phyloP scores from a whole-genome alignment of 352 stramenopile species.

The Thalassiosira mediterranea region DNA sequence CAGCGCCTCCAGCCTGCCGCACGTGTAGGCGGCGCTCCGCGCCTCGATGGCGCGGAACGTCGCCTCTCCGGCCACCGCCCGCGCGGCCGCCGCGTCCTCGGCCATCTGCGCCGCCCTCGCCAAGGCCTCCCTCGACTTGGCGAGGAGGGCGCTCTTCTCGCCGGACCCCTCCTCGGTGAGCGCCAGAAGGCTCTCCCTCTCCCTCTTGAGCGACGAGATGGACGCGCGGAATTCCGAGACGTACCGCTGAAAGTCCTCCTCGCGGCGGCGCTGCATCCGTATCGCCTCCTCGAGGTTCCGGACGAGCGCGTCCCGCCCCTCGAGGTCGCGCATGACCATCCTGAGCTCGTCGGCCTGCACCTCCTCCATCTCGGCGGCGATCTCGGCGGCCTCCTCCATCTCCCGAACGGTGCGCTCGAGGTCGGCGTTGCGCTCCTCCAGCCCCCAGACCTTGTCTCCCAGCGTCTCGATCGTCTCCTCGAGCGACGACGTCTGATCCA shows the following conservation, averaged over 20 bases:
- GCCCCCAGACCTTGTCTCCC: slow-evolving; percentile 66
- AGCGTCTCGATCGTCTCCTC: slow-evolving; percentile 82
- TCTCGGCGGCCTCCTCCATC: slow-evolving; percentile 81
- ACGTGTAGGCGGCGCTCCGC: slow-evolving; percentile 60
- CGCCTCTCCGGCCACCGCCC: slow-evolving; percentile 65
- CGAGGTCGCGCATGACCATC: slow-evolving; percentile 64
- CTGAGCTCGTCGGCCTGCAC: slow-evolving; percentile 82
- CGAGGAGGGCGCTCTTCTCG: slow-evolving; percentile 69
- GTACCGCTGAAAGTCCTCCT: slow-evolving; percentile 82
- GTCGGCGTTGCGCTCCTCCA: slow-evolving; percentile 75
- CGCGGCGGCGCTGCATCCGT: slow-evolving; percentile 80
- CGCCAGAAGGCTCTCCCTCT: slow-evolving; percentile 76
- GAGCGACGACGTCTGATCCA: slow-evolving; percentile 78
- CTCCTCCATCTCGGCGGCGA: slow-evolving; percentile 85
- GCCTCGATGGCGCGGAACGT: slow-evolving; percentile 70
- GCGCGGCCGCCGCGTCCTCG: slow-evolving; percentile 67
- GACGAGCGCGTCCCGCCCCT: slow-evolving; percentile 76
- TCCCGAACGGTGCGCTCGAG: slow-evolving; percentile 70
- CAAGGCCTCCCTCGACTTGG: slow-evolving; percentile 77
- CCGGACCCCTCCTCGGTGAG: slow-evolving; percentile 68
- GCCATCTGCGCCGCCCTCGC: slow-evolving; percentile 72
- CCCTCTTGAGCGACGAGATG: slow-evolving; percentile 73
- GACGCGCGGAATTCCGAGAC: slow-evolving; percentile 78
- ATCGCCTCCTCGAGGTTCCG: slow-evolving; percentile 84
- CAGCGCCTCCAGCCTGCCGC: slow-evolving; percentile 68